Base-by-base conservation (phyloP, 2,329 filamentous ascomycete species). In the Clathrospora elynae region DNA sequence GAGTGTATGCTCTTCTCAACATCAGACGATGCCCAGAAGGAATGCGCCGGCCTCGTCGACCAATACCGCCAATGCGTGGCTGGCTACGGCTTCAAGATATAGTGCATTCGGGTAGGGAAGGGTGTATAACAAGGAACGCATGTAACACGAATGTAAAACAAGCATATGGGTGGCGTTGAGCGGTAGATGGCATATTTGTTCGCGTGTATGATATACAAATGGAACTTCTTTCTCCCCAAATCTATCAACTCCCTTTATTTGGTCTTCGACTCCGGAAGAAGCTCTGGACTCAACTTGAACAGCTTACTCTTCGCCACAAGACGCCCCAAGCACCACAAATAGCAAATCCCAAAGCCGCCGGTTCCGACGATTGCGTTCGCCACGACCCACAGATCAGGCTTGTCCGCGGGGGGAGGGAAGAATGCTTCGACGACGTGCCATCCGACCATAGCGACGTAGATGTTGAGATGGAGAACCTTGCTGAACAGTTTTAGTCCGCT, bases 1-100 rank as follows among this genome's bases (percentile, higher is more conserved):
- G 91, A 99, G 74, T 99, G 93, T 79, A 97, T 99, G 92, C 87
- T 99, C 42, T 96, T 97, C 77, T 95, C 90, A 42, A 90, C 83
- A 51, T 80, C 88, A 49, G 80, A 85, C 64, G 87, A 96, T 67
- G 89, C 93, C 25, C 82, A 88, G 61, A 80, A 83, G 64, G 90
- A 95, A 63, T 99, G 93, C 79, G 81, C 85, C 71, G 81, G 85
- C 35, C 80, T 89, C 51, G 87, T 99, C 53, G 83, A 89, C 18
- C 84, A 88, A 67, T 99, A 99, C 77, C 86, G 84, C 75, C 83
- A 75, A 58, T 99, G 93, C 73, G 97, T 99, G 93, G 84, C 85
- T 44, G 87, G 90, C 8, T 97, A 87, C 65, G 93, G 93, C 11
- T 99, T 95, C 78, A 86, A 89, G 71, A 68, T 77, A 54, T 69